Conservation (phyloP, 2,329 filamentous ascomycete genomes). For the Aspergillus latus region DNA sequence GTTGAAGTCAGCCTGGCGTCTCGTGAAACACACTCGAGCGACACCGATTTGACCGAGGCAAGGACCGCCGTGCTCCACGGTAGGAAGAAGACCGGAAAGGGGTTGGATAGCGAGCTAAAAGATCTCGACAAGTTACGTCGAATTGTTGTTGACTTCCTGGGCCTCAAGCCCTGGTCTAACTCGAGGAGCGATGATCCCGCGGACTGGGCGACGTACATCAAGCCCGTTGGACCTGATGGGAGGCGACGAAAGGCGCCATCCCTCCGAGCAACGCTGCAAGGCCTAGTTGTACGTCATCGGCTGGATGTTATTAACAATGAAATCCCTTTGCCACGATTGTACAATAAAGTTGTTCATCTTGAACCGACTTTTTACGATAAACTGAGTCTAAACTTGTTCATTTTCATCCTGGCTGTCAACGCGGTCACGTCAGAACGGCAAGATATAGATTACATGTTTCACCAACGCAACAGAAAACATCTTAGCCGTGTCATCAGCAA, state of each 20-base stretch:
- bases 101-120: conserved; percentile 55
- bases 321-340: conserved; percentile 67
- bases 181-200: conserved; percentile 57
- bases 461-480: conserved; percentile 67
- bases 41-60: conserved; percentile 36
- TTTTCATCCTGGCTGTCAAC: conserved; percentile 81
- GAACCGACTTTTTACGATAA: conserved; percentile 84
- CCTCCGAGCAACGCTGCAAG: conserved; percentile 69
- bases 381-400: conserved; percentile 78
- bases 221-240: conserved; percentile 59
- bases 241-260: conserved; percentile 43
- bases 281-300: conserved; percentile 77
- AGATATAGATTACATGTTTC: conserved; percentile 86
- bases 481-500: conserved; percentile 72
- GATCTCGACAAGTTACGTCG: conserved; percentile 67
- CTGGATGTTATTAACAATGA: conserved; percentile 66
- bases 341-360: conserved; percentile 70
- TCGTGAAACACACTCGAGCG: conserved; percentile 37
- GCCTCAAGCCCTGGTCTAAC: conserved; percentile 76
- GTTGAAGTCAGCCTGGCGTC: conserved; percentile 61
- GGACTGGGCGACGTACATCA: conserved; percentile 73
- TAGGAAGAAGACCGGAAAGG: conserved; percentile 41
- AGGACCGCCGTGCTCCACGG: conserved; percentile 33
- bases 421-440: conserved; percentile 81
- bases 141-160: conserved; percentile 69